Conservation (phyloP, 2,329 filamentous ascomycete species). For the Penicillium polonicum region DNA sequence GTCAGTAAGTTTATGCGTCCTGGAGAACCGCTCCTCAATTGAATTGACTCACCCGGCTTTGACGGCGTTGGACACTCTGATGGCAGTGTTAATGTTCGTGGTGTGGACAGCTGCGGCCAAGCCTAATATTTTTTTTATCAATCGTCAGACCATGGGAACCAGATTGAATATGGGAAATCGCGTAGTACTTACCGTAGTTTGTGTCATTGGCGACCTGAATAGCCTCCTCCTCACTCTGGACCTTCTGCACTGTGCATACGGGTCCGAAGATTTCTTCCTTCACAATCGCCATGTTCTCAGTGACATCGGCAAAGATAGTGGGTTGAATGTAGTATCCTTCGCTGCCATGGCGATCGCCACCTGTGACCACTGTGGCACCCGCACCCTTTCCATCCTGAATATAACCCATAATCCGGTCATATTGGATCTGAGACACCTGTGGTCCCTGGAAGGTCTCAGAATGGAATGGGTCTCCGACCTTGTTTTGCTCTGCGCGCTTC, state of each 20-base stretch:
- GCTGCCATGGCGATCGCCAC: constrained; percentile 67
- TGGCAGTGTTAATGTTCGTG: constrained; percentile 72
- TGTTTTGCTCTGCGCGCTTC: constrained; percentile 68
- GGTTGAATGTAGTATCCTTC: constrained; percentile 88
- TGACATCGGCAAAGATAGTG: constrained; percentile 78
- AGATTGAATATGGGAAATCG: background rate
- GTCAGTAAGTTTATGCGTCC: background rate
- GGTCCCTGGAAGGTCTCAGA: constrained; percentile 80
- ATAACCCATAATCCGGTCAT: constrained; percentile 78
- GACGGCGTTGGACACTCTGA: constrained; percentile 68
- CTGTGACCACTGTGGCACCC: constrained; percentile 63
- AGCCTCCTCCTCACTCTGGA: constrained; percentile 69
- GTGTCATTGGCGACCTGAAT: constrained; percentile 69
- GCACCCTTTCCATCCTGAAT: constrained; percentile 65
- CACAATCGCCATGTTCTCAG: constrained; percentile 67
- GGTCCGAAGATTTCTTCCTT: constrained; percentile 80
- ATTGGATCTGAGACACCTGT: constrained; percentile 78
- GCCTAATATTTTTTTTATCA: constrained; percentile 55
- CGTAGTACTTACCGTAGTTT: constrained; percentile 63
- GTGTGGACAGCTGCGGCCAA: constrained; percentile 76
- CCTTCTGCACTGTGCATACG: constrained; percentile 70
- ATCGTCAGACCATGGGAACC: constrained; percentile 36
- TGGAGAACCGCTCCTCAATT: background rate
- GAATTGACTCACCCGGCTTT: constrained; percentile 61
- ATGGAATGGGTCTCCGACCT: constrained; percentile 77